Conservation (phyloP, 2,329 filamentous ascomycete species). For the Trichoderma hamatum region DNA sequence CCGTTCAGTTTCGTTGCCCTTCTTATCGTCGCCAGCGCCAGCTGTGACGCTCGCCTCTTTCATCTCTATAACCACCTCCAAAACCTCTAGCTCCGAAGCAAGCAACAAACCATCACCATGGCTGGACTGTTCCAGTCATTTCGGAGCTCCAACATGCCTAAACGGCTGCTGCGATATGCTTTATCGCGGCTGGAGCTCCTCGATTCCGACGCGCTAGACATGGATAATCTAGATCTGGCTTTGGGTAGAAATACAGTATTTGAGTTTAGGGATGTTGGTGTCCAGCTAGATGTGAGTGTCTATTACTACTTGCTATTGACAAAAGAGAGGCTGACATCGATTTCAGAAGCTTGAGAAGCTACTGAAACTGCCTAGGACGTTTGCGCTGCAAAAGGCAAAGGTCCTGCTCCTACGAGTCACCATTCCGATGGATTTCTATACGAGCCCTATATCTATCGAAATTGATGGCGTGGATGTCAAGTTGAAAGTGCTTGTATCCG, state of each 20-base stretch:
- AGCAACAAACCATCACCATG: conserved; percentile 54
- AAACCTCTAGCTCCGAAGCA: background rate
- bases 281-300: conserved; percentile 69
- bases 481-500: conserved; percentile 53
- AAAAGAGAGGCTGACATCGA: conserved; percentile 27
- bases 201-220: conserved; percentile 82
- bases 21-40: background rate
- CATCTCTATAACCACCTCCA: background rate
- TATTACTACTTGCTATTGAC: conserved; percentile 27
- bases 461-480: conserved; percentile 79
- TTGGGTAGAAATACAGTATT: conserved; percentile 81
- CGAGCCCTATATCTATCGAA: conserved; percentile 79
- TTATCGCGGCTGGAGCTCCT: conserved; percentile 82
- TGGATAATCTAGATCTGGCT: conserved; percentile 82
- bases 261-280: conserved; percentile 83
- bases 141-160: conserved; percentile 75
- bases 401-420: conserved; percentile 78
- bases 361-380: conserved; percentile 71
- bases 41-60: background rate
- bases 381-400: conserved; percentile 73
- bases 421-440: conserved; percentile 85
- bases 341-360: conserved; percentile 75
- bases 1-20: background rate
- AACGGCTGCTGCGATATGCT: conserved; percentile 84
- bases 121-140: conserved; percentile 71